phyloP scores from a whole-genome alignment of 768 basidiomycete genomes.

The Sporobolomyces pararoseus region DNA sequence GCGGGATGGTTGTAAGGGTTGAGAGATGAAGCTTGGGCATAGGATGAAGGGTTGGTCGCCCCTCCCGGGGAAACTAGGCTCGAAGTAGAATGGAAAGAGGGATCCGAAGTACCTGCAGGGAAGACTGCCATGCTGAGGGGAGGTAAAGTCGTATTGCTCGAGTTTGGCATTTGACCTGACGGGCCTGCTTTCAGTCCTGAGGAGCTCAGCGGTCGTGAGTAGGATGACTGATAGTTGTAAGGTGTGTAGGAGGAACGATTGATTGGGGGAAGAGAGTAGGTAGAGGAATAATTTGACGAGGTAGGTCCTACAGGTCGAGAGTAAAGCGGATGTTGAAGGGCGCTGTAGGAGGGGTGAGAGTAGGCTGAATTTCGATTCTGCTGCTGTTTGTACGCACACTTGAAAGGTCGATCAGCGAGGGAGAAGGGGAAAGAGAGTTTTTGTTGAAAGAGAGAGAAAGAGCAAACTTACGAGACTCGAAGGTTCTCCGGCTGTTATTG shows the following conservation, averaged over 20 bases:
- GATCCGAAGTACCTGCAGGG: not conserved
- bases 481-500: too few relatives aligned
- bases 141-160: not conserved
- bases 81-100: not conserved
- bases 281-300: not conserved
- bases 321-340: conserved; percentile 12
- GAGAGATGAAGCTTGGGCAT: not conserved
- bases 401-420: not conserved
- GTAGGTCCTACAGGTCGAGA: not conserved
- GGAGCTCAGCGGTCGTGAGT: conserved; percentile 13
- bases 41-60: not conserved
- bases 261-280: conserved; percentile 13
- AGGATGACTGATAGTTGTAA: conserved; percentile 21
- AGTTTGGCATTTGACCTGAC: not conserved
- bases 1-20: conserved; percentile 15
- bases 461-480: too few relatives aligned
- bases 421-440: not conserved
- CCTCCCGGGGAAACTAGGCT: not conserved
- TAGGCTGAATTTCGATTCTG: not conserved
- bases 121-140: not conserved
- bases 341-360: conserved; percentile 6
- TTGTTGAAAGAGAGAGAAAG: not conserved
- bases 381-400: not conserved
- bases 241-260: conserved; percentile 5
- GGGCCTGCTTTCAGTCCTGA: not conserved